Base-by-base conservation (phyloP, 352 stramenopile species). In the Phytophthora quininea region DNA sequence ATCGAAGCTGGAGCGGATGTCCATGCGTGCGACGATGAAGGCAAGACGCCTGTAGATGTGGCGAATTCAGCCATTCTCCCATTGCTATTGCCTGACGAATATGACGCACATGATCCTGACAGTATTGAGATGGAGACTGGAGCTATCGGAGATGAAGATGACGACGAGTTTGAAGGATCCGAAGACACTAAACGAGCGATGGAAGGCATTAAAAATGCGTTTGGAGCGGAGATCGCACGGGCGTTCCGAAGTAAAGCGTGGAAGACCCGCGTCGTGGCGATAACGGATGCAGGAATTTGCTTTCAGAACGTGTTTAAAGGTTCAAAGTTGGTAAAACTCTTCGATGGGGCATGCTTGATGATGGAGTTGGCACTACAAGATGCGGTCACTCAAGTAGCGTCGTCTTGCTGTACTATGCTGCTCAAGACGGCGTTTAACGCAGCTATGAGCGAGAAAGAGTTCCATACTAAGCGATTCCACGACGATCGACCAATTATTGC, bases 1-100 rank as follows among this genome's bases (percentile, higher is more conserved):
- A 29, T 95, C 8, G 81, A 93, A 60, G 82, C 82, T 11, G 88
- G 85, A 4, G 85, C 85, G 0, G 80, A 95, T 58, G 64, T 82
- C 10, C 84, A 93, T 46, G 84, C 85, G 1, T 80, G 73, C 45
- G 84, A 93, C 54, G 56, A 73, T 1, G 54, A 88, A 43, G 85
- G 85, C 0, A 88, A 83, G 37, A 90, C 84, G 0, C 82, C 85
- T 0, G 71, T 89, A 4, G 84, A 95, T 60, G 74, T 93, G n/a
- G 80, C 84, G 0, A 67, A 83, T 29, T 64, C 77, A 3, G 32
- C 71, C 0, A 61, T 93, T 31, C 40, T 91, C 8, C 62, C 83
- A 4, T 57, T 84, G 10, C 47, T 95, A 9, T 64, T 91, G 2
- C 78, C 77, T 3, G 72, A 80, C 1, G 71, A 91, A 30, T 80